phyloP scores from a whole-genome alignment of 495 filamentous ascomycete genomes.

The Hypoxylon perforatum region DNA sequence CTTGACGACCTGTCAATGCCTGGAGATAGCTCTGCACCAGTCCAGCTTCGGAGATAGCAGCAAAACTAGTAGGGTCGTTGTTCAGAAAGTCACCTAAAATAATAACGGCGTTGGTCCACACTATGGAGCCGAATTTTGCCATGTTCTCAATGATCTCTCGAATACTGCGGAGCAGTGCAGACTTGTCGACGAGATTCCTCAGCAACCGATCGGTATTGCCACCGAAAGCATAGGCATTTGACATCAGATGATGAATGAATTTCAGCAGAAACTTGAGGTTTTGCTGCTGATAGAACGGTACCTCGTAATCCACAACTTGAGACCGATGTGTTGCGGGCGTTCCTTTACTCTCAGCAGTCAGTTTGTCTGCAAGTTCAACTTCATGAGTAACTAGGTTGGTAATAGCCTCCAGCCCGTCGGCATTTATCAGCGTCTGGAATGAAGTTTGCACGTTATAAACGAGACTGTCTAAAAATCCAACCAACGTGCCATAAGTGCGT shows the following conservation, averaged over 20 bases:
- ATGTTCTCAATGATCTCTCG: conserved; percentile 84
- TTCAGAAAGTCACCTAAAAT: conserved; percentile 97
- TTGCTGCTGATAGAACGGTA: conserved; percentile 91
- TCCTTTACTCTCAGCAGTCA: conserved; percentile 72
- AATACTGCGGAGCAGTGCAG: conserved; percentile 79
- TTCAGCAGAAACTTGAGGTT: conserved; percentile 93
- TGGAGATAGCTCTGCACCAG: conserved; percentile 85
- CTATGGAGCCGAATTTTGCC: conserved; percentile 81
- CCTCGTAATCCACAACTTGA: conserved; percentile 86
- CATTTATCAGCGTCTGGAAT: conserved; percentile 79
- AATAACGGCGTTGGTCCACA: conserved; percentile 92
- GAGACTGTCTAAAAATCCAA: conserved; percentile 87
- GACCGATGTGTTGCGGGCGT: conserved; percentile 83
- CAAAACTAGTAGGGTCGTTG: conserved; percentile 97
- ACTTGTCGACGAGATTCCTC: conserved; percentile 93
- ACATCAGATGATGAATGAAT: conserved; percentile 95
- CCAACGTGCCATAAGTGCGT: conserved; percentile 79
- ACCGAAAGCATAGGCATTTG: conserved; percentile 70
- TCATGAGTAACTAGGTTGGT: conserved; percentile 85
- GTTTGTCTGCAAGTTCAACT: conserved; percentile 74
- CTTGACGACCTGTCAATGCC: conserved; percentile 73
- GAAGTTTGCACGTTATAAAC: conserved; percentile 84
- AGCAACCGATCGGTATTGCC: conserved; percentile 89
- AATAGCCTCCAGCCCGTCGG: conserved; percentile 85
- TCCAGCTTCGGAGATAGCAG: conserved; percentile 92